Base-by-base conservation (phyloP, 257 asterid genomes). In the Marsdenia floribunda region DNA sequence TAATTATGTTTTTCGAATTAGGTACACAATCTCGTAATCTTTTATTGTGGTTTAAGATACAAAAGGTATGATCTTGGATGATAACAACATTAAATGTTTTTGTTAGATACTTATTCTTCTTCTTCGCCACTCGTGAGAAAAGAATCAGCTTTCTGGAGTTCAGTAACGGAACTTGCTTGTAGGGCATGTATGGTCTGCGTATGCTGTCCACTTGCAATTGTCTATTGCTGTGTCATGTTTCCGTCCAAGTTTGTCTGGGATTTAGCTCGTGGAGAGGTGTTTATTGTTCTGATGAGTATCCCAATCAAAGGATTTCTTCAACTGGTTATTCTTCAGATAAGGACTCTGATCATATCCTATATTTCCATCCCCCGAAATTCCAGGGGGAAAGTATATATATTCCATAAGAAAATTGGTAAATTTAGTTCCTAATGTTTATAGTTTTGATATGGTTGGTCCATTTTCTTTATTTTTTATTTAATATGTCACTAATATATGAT, bases 121-220 rank as follows among this genome's bases (percentile, higher is more conserved):
- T 33, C 79, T 53, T 19, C 75, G 3, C 26, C n/a, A 0, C 46
- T 55, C 40, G 9, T 68, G 37, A 52, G 58, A 8, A 79, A 69
- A 10, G 24, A 57, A 73, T 65, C 73, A 66, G 2, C 52, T 10
- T 60, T 68, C 47, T 13, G 70, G 42, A 24, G 53, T 10, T 72
- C 68, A 68, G 78, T 72, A 68, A 35, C 26, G 22, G 83, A 82
- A 59, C 77, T 75, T 55, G 76, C 52, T 15, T 81, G 84, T 37
- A 79, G 78, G 35, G 79, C 26, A 4, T 81, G 84, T 42, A 3
- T 73, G 55, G 38, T 80, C 29, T 59, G 78, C 21, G 61, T 80
- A 11, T 80, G 81, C 71, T 81, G 84, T 54, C 84, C 84, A 21
- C 22, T 81, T 5, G 73, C 59, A 3, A 4, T 44, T 26, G 81